A percentile compares a stretch with the other conserved stretches of the same genome.
These are phyloP conservation scores for Fusarium sp. DNA, from an alignment of 2,329 filamentous ascomycete species.

Conservation along the genomic window DNA sequence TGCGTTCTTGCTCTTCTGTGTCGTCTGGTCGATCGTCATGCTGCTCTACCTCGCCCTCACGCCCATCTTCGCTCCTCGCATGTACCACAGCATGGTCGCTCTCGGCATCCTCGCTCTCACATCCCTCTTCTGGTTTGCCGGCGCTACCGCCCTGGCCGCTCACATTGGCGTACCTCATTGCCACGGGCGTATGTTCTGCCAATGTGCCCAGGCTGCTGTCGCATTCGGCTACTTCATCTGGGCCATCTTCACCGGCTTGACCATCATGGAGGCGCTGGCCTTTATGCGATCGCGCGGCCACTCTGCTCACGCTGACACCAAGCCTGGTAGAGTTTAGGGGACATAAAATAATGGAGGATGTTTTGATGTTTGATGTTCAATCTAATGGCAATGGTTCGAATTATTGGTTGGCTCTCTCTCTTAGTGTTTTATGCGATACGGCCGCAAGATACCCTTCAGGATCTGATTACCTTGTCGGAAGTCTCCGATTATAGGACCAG, in stretches of 20 bases:
- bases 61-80: slow-evolving; percentile 70
- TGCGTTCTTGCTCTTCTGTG: slow-evolving; percentile 84
- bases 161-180: slow-evolving; percentile 67
- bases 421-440: slow-evolving; percentile 35
- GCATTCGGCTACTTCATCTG: slow-evolving; percentile 77
- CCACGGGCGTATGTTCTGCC: slow-evolving; percentile 68
- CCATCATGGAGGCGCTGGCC: slow-evolving; percentile 61
- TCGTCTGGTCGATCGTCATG: slow-evolving; percentile 80
- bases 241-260: slow-evolving; percentile 62
- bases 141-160: slow-evolving; percentile 81
- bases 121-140: slow-evolving; percentile 90
- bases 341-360: slow-evolving; percentile 3
- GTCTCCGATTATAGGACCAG: slow-evolving; percentile 14
- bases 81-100: slow-evolving; percentile 74
- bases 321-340: slow-evolving; percentile 35
- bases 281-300: slow-evolving; percentile 57
- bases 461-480: slow-evolving; percentile 26
- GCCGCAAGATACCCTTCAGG: slow-evolving; percentile 44
- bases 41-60: slow-evolving; percentile 77
- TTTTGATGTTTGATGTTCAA: background rate
- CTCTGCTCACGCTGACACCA: slow-evolving; percentile 49
- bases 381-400: slow-evolving; percentile 1
- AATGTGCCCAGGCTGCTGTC: slow-evolving; percentile 70
- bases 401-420: slow-evolving; percentile 3
- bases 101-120: slow-evolving; percentile 78